Evolutionary conservation across 2,329 filamentous ascomycete species (phyloP).

Genomic region (Aspergillus neotritici): DNA sequence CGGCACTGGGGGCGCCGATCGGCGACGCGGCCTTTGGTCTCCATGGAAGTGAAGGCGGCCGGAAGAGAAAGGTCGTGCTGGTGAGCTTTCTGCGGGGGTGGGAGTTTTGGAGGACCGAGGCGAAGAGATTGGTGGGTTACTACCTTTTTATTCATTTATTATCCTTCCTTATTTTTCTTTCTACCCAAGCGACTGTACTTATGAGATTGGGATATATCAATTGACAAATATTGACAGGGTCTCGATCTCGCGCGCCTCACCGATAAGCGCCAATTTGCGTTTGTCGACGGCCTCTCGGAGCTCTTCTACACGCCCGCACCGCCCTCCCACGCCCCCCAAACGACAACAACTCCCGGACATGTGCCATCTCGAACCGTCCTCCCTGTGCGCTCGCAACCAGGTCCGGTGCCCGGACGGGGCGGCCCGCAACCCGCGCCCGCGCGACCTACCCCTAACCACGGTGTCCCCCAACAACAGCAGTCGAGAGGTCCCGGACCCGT

Average conservation of each 20-base stretch:
- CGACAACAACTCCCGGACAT: constrained; percentile 12
- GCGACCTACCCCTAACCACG: constrained; percentile 2
- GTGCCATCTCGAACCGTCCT: constrained; percentile 19
- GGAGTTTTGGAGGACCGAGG: constrained; percentile 70
- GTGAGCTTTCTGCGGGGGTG: constrained; percentile 77
- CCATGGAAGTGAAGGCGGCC: constrained; percentile 24
- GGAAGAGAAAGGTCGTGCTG: constrained; percentile 57
- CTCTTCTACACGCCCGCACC: constrained; percentile 43
- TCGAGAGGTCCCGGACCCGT: constrained; percentile 16
- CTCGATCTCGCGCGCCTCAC: constrained; percentile 62
- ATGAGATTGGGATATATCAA: background rate
- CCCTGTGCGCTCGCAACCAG: constrained; percentile 25
- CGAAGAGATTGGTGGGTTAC: constrained; percentile 57
- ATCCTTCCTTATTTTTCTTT: background rate
- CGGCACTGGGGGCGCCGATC: constrained; percentile 34
- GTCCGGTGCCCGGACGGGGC: constrained; percentile 16
- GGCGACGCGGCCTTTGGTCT: constrained; percentile 16
- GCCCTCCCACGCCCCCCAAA: constrained; percentile 9
- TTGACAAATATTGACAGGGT: constrained; percentile 44
- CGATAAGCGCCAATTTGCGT: constrained; percentile 58
- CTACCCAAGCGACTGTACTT: too few species aligned
- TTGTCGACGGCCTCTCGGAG: constrained; percentile 67
- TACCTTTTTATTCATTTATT: background rate
- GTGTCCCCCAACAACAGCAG: constrained; percentile 11
- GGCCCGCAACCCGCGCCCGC: constrained; percentile 11